Evolutionary conservation across 176 grass and related monocot species (phyloP), one percentile per base, ranked within the genome.

Genomic region (Oryza punctata): DNA sequence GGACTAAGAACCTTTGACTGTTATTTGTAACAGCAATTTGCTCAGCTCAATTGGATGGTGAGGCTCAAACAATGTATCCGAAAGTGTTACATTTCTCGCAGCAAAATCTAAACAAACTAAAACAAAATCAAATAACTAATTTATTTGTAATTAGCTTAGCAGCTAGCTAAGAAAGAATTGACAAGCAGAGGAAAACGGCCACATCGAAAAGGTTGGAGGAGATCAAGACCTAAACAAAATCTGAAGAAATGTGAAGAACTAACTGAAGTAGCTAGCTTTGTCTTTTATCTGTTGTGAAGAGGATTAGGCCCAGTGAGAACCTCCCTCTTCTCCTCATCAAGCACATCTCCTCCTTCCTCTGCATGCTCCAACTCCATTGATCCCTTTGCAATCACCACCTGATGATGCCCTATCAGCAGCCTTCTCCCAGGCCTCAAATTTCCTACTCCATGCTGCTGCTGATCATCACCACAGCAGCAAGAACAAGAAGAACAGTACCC

Each of bases 271-370:
- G 60, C 52, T 72, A 27, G 41, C 3, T 24, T 3, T 25, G 23
- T 4, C 12, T 44, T 11, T 49, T 82, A 82, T 82, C 85, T 70
- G 78, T 87, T 87, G 72, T 82, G 85, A 63, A 87, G 85, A 76
- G 78, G 78, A 77, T 81, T 81, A 37, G 85, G 70, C 26, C 85
- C 85, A 5, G 85, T 69, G 63, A 87, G 10, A 70, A 87, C 85
- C 63, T 87, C 70, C 85, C 85, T 69, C 71, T 87, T 76, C 24
- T 87, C 71, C 70, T 86, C 78, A 35, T 33, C 78, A 35, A 87
- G 19, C 63, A 19, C 63, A 0, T 40, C 25, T 72, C 25, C 75
- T 13, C 47, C 59, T 44, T 35, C 6, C 25, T 46, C 14, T 8
- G 2, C 63, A 49, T 24, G 61, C 77, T 75, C 25, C 78, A 75